Base-by-base conservation (phyloP, 208 protist genomes). In the Leishmania tarentolae region DNA sequence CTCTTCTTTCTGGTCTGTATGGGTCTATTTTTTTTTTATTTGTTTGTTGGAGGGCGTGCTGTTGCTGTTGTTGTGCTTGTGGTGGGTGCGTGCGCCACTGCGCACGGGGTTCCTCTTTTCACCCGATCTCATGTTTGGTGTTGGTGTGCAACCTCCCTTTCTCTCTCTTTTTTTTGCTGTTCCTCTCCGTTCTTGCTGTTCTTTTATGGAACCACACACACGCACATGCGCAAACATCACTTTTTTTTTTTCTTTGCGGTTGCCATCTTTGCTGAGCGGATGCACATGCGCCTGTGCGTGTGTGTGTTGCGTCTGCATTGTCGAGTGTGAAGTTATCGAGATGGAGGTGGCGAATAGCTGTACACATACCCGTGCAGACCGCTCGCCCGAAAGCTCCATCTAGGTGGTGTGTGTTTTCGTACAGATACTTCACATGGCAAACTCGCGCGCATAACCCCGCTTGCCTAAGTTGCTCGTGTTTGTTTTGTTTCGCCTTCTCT, bases 291-390 rank as follows among this genome's bases (percentile, higher is more conserved):
- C 9, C 31, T 76, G 68, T 72, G 68, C 19, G 46, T 76, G 3
- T 35, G 0, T 35, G 17, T 74, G 71, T 57, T 15, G 70, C 53
- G 46, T 15, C n/a, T 21, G 71, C n/a, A 28, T 42, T 31, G 47
- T 5, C n/a, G 11, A 44, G 44, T 11, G 19, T 53, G 68, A 19
- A 50, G 44, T 37, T 17, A 71, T 44, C 35, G 66, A 21, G 17
- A 42, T 3, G 37, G 40, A 47, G 66, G 21, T 0, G 57, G 15
- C 28, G 52, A 52, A 21, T 11, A 46, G 44, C 72, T 83, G 24
- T 76, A 80, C 80, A 83, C 69, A 82, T 76, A 52, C 24, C 44
- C 61, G 31, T 31, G 31, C 61, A 68, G 40, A 40, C 13, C 13
- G 61, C 61, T 35, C 61, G 31, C 61, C 13, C 28, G 15, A 1